Conservation (phyloP, 176 grass and related monocot species). For the Pontederia crassipes region DNA sequence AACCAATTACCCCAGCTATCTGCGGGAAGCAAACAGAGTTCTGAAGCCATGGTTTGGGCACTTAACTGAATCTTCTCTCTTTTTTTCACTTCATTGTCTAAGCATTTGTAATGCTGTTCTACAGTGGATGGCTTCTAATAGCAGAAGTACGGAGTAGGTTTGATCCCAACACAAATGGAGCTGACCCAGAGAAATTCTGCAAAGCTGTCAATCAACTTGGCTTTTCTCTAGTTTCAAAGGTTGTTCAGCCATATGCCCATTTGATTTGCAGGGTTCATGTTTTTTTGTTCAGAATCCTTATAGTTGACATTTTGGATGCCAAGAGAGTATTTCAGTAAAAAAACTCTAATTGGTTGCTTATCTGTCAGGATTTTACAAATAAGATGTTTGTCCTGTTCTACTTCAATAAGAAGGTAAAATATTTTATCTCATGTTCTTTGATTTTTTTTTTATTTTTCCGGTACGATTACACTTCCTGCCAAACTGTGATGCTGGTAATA, state of each 20-base stretch:
- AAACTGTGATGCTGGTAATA: slow-evolving; percentile 3
- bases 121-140: slow-evolving; percentile 91
- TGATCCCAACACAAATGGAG: slow-evolving; percentile 78
- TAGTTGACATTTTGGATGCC: neutral
- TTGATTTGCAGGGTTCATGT: neutral
- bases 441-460: neutral
- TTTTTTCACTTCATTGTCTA: neutral
- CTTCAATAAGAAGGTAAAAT: slow-evolving; percentile 73
- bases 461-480: neutral
- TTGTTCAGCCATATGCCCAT: slow-evolving; percentile 6
- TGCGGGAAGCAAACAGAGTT: slow-evolving; percentile 81
- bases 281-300: neutral
- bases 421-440: neutral
- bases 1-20: slow-evolving; percentile 64
- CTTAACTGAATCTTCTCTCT: neutral
- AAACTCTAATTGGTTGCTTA: slow-evolving; percentile 13
- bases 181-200: slow-evolving; percentile 74
- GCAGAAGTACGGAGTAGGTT: slow-evolving; percentile 93
- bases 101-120: slow-evolving; percentile 19
- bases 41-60: slow-evolving; percentile 57
- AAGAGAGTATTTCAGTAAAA: neutral
- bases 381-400: slow-evolving; percentile 94
- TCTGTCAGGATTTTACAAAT: slow-evolving; percentile 57
- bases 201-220: slow-evolving; percentile 72
- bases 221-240: slow-evolving; percentile 67